Evolutionary conservation across 192 early-diverging fungal genomes (phyloP).

Genomic region (Umbelopsis ramanniana): DNA sequence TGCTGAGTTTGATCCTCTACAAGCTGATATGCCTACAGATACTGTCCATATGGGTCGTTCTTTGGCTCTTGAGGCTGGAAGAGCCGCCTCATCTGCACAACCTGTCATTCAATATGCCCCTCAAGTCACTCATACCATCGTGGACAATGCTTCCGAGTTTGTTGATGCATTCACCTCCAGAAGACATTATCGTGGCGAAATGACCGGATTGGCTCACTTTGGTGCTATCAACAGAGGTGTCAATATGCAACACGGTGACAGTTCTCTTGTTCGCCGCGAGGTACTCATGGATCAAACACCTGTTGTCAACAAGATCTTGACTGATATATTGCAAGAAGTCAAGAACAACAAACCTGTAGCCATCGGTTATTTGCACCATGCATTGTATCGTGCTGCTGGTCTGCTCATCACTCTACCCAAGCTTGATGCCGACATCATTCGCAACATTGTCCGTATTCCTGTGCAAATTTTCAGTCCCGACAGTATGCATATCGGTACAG

Average conservation of each 20-base stretch:
- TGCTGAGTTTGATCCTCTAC: slow-evolving; percentile 60
- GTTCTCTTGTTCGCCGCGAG: slow-evolving; percentile 23
- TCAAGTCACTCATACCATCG: slow-evolving; percentile 39
- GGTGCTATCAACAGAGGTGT: slow-evolving; percentile 3
- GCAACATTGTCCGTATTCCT: slow-evolving; percentile 87
- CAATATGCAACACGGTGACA: neutral
- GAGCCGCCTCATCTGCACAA: slow-evolving; percentile 32
- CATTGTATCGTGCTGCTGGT: slow-evolving; percentile 60
- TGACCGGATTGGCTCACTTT: slow-evolving; percentile 45
- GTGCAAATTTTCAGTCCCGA: slow-evolving; percentile 77
- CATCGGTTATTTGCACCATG: slow-evolving; percentile 51
- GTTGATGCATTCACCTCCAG: slow-evolving; percentile 56
- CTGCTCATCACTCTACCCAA: slow-evolving; percentile 45
- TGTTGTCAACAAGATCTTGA: slow-evolving; percentile 38
- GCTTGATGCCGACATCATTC: slow-evolving; percentile 76
- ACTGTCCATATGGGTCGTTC: slow-evolving; percentile 70
- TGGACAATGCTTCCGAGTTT: slow-evolving; percentile 60
- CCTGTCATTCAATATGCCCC: slow-evolving; percentile 38
- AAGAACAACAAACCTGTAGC: slow-evolving; percentile 44
- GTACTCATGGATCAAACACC: slow-evolving; percentile 41
- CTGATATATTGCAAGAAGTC: slow-evolving; percentile 46
- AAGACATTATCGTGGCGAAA: slow-evolving; percentile 56
- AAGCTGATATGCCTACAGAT: slow-evolving; percentile 53
- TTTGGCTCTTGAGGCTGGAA: slow-evolving; percentile 68
- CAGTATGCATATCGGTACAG: slow-evolving; percentile 79